Evolutionary conservation across 2,329 filamentous ascomycete species (phyloP).

Genomic region (Ascochyta clinopodiicola): DNA sequence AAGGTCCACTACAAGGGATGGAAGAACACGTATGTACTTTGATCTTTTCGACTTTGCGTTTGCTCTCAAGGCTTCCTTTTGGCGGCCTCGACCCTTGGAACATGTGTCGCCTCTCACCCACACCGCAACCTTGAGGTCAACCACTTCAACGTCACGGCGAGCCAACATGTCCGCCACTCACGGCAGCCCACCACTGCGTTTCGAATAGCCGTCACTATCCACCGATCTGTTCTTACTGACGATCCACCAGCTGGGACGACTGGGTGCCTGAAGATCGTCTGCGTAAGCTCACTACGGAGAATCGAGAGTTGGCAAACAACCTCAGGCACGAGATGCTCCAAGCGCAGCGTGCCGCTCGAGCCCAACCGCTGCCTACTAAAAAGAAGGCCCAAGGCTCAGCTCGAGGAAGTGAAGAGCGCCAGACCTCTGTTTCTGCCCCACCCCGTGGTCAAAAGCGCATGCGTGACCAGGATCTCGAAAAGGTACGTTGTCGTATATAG

Average conservation of each 20-base stretch:
- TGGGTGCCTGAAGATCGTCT: constrained; percentile 95
- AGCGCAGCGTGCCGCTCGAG: constrained; percentile 58
- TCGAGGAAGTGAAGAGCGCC: constrained; percentile 79
- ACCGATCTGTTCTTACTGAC: constrained; percentile 22
- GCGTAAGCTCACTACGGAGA: constrained; percentile 92
- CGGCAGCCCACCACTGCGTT: neutral
- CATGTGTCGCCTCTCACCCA: constrained; percentile 22
- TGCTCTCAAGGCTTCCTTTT: neutral
- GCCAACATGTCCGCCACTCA: neutral
- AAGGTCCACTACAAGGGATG: constrained; percentile 98
- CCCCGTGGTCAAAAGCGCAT: constrained; percentile 75
- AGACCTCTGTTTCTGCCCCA: constrained; percentile 61
- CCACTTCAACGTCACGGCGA: constrained; percentile 21
- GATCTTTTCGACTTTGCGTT: neutral
- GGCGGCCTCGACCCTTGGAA: neutral
- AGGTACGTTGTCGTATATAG: constrained; percentile 58
- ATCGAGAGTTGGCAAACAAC: constrained; percentile 83
- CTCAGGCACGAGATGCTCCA: constrained; percentile 72
- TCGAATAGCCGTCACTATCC: neutral
- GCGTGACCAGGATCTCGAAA: constrained; percentile 82
- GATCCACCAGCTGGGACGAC: constrained; percentile 80
- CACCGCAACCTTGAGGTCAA: constrained; percentile 10
- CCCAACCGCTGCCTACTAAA: constrained; percentile 55
- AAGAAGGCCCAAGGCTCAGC: constrained; percentile 66
- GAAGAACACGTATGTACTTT: constrained; percentile 83